phyloP scores from a whole-genome alignment of 179 eudicot species.

The Silene coronaria region DNA sequence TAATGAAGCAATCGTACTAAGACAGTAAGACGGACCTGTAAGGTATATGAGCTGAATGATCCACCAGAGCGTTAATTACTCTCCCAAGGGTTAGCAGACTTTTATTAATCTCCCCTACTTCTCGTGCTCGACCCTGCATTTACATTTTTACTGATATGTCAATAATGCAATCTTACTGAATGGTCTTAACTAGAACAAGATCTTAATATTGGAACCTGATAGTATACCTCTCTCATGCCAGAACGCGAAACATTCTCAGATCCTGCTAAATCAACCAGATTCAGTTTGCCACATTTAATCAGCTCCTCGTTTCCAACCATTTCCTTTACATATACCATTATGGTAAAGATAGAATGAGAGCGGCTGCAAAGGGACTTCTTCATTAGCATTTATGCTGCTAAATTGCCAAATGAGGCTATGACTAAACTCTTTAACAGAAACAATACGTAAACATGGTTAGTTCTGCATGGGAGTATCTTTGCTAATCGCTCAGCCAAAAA shows the following conservation, averaged over 20 bases:
- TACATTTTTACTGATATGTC: neutral
- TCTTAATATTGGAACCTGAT: neutral
- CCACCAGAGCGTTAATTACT: conserved; percentile 72
- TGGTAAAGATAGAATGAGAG: conserved; percentile 76
- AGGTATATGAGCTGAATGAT: conserved; percentile 76
- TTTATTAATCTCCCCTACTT: conserved; percentile 91
- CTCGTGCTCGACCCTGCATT: conserved; percentile 65
- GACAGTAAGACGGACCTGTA: conserved; percentile 51
- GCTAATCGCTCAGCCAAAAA: too few relatives aligned
- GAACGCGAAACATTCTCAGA: conserved; percentile 84
- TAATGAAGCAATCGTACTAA: neutral
- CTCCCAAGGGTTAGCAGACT: conserved; percentile 81
- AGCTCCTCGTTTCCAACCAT: conserved; percentile 66
- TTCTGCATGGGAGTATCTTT: too few relatives aligned
- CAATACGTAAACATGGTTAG: too few relatives aligned
- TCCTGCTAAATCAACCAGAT: conserved; percentile 91
- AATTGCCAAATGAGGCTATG: neutral
- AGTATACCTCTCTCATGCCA: conserved; percentile 66
- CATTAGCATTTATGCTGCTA: neutral
- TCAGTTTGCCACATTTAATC: conserved; percentile 82
- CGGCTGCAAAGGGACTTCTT: conserved; percentile 46
- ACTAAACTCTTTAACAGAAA: too few relatives aligned
- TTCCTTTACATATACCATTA: conserved; percentile 68
- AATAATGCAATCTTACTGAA: neutral
- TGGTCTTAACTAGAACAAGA: neutral